Percentiles rank a stretch among this genome's conserved stretches.
These are phyloP conservation scores for Fomitopsis betulina DNA, from an alignment of 1,284 basidiomycete species.

Conservation along the genomic window DNA sequence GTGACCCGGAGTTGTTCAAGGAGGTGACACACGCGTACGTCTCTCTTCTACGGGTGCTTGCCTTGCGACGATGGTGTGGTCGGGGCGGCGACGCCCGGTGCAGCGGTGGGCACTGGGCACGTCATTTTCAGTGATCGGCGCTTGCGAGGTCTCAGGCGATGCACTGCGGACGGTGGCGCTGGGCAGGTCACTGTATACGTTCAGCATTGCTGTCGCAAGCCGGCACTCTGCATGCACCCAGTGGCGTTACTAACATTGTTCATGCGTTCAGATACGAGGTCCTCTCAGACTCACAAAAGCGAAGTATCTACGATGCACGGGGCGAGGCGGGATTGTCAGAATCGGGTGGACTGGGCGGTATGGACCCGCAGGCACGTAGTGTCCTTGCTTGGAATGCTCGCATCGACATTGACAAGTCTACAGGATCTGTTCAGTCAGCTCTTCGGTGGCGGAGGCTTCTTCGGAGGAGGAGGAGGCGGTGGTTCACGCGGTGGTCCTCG, in stretches of 20 bases:
- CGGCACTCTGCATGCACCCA: neutral
- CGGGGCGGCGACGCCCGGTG: neutral
- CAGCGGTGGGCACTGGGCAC: neutral
- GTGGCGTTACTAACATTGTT: neutral
- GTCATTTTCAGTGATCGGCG: neutral
- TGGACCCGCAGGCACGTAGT: constrained; percentile 82
- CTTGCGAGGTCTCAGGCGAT: neutral
- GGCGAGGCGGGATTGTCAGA: constrained; percentile 92
- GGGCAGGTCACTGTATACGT: neutral
- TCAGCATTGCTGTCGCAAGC: neutral
- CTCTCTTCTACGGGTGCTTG: constrained; percentile 8
- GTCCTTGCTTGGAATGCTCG: neutral
- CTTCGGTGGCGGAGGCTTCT: constrained; percentile 75
- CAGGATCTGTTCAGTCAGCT: constrained; percentile 98
- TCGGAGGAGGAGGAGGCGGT: constrained; percentile 53
- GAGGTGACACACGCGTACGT: constrained; percentile 94
- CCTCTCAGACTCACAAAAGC: constrained; percentile 86
- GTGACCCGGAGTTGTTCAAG: constrained; percentile 97
- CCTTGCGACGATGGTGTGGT: neutral
- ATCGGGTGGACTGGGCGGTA: constrained; percentile 87
- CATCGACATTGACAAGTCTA: neutral
- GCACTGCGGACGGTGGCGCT: neutral
- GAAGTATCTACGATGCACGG: constrained; percentile 84
- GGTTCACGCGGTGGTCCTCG: constrained; percentile 81
- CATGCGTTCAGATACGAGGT: constrained; percentile 77